phyloP scores from a whole-genome alignment of 2,329 filamentous ascomycete species.

The Malbranchea cinnamomea region DNA sequence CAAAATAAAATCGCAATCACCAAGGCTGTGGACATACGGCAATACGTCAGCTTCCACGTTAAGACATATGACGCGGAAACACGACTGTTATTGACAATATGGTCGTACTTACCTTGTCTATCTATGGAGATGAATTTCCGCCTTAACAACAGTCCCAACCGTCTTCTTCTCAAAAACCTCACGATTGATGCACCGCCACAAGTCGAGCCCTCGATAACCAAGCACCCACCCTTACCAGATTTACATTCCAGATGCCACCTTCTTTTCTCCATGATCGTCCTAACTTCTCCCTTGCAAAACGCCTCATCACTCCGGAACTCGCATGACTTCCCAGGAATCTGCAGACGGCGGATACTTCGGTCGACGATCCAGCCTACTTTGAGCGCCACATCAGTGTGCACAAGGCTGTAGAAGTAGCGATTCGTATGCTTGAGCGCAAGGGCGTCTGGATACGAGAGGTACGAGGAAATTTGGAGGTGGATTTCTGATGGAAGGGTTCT shows the following conservation, averaged over 20 bases:
- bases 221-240: conserved; percentile 18
- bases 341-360: conserved; percentile 46
- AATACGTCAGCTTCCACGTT: not conserved
- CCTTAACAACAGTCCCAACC: conserved; percentile 3
- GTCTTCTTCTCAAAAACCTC: conserved; percentile 1
- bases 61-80: conserved; percentile 1
- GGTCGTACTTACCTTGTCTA: conserved; percentile 4
- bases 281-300: conserved; percentile 28
- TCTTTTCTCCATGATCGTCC: conserved; percentile 26
- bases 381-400: conserved; percentile 49
- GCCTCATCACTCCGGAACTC: conserved; percentile 27
- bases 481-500: conserved; percentile 48
- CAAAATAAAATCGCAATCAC: conserved; percentile 6
- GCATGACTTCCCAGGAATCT: conserved; percentile 44
- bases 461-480: conserved; percentile 45
- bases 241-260: conserved; percentile 27
- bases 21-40: conserved; percentile 4
- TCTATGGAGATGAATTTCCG: conserved; percentile 3
- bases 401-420: conserved; percentile 47
- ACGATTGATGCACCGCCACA: conserved; percentile 7
- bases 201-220: conserved; percentile 21
- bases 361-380: conserved; percentile 58
- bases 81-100: not conserved
- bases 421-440: conserved; percentile 54
- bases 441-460: conserved; percentile 55